phyloP scores from a whole-genome alignment of 78 protist genomes.

The Corallochytrium limacisporum region DNA sequence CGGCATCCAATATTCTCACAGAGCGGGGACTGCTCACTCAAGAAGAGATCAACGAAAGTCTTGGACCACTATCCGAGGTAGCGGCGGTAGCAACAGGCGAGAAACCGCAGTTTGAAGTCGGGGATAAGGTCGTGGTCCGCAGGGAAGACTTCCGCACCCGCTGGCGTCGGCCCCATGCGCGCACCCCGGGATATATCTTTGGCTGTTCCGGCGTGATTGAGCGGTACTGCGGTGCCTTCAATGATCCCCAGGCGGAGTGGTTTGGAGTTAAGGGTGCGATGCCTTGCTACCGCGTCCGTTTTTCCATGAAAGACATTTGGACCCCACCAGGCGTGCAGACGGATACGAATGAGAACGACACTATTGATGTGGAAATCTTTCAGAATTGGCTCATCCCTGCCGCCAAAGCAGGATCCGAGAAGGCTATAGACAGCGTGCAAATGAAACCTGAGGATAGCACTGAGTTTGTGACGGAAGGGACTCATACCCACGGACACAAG shows the following conservation, averaged over 20 bases:
- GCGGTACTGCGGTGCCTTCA: background rate
- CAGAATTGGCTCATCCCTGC: background rate
- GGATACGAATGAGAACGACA: background rate
- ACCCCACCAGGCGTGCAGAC: background rate
- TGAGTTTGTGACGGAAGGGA: too few relatives aligned
- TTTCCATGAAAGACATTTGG: background rate
- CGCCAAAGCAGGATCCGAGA: background rate
- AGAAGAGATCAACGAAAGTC: background rate
- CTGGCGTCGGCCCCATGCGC: conserved; percentile 9
- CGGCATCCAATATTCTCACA: background rate
- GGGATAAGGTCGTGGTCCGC: background rate
- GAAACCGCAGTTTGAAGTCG: background rate
- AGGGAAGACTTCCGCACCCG: background rate
- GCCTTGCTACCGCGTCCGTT: too few relatives aligned
- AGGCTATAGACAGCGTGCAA: too few relatives aligned
- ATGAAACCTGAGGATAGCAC: too few relatives aligned
- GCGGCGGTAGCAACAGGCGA: too few relatives aligned
- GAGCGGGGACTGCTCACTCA: background rate
- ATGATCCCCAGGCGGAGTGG: too few relatives aligned
- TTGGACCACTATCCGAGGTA: background rate
- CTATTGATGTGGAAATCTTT: background rate
- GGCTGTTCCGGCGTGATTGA: conserved; percentile 9
- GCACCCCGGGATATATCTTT: conserved; percentile 26
- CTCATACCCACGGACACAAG: background rate
- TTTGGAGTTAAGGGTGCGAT: too few relatives aligned